Evolutionary conservation across 2,329 filamentous ascomycete genomes (phyloP).

Genomic region (Juglanconis oblonga): DNA sequence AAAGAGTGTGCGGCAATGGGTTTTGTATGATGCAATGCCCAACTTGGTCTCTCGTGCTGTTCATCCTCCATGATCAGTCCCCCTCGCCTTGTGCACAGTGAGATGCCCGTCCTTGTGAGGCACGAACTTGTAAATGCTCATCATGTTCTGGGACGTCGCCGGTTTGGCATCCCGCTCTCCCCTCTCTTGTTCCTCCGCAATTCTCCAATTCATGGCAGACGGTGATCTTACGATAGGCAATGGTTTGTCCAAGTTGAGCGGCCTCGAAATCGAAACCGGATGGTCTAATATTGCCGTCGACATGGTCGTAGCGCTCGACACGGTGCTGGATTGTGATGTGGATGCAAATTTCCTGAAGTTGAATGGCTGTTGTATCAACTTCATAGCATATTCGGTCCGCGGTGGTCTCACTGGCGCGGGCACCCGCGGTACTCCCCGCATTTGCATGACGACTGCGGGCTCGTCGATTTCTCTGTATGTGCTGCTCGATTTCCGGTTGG

Average conservation of each 20-base stretch:
- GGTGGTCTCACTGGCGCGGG: constrained; percentile 11
- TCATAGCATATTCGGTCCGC: neutral
- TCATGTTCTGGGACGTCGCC: neutral
- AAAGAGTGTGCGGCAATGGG: neutral
- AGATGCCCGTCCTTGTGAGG: constrained; percentile 20
- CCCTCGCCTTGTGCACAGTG: constrained; percentile 17
- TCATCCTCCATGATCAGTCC: neutral
- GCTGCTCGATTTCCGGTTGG: constrained; percentile 3
- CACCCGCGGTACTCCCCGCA: constrained; percentile 1
- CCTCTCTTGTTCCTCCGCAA: neutral
- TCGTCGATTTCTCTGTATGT: constrained; percentile 5
- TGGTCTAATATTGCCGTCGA: neutral
- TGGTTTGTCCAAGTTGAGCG: constrained; percentile 7
- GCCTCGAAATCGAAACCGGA: neutral
- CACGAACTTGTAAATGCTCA: constrained; percentile 19
- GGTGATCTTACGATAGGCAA: constrained; percentile 7
- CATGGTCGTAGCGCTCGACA: neutral
- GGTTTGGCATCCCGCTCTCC: neutral
- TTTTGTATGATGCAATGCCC: neutral
- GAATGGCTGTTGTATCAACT: neutral
- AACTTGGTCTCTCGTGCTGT: neutral
- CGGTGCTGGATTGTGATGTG: neutral
- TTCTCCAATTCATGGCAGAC: constrained; percentile 13
- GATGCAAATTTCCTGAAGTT: neutral
- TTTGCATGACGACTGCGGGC: constrained; percentile 4